These are phyloP conservation scores for Mucor sp. DNA, from an alignment of 371 early-diverging fungal species.

Conservation along the genomic window DNA sequence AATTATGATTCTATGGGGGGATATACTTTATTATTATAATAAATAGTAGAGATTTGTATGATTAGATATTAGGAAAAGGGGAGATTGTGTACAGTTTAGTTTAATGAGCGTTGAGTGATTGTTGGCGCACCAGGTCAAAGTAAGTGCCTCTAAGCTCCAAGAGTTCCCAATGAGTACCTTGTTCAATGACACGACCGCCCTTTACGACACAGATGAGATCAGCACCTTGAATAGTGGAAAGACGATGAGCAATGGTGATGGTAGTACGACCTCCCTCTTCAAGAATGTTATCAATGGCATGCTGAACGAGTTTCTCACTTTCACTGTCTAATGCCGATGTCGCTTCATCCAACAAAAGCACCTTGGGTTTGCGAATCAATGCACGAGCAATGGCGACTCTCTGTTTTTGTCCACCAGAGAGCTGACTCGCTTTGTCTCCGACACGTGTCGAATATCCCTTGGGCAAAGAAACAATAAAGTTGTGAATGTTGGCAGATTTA, in stretches of 20 bases:
- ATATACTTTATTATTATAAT: background rate
- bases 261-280: constrained; percentile 65
- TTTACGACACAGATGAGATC: constrained; percentile 80
- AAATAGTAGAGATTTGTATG: background rate
- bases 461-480: constrained; percentile 69
- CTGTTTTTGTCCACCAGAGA: constrained; percentile 77
- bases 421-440: constrained; percentile 73
- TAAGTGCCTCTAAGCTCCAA: constrained; percentile 47
- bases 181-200: constrained; percentile 78
- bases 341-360: constrained; percentile 95
- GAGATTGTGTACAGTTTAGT: background rate
- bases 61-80: background rate
- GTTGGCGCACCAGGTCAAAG: constrained; percentile 41
- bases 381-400: constrained; percentile 75
- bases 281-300: constrained; percentile 77
- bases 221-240: constrained; percentile 76
- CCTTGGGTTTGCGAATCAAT: constrained; percentile 79
- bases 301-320: constrained; percentile 87
- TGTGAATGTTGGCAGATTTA: constrained; percentile 76
- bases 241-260: constrained; percentile 71
- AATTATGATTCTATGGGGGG: background rate
- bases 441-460: constrained; percentile 75
- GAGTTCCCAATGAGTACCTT: constrained; percentile 81
- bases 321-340: constrained; percentile 92
- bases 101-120: constrained; percentile 45